Evolutionary conservation across 257 asterid genomes (phyloP).

Genomic region (Rauvolfia tetraphylla): DNA sequence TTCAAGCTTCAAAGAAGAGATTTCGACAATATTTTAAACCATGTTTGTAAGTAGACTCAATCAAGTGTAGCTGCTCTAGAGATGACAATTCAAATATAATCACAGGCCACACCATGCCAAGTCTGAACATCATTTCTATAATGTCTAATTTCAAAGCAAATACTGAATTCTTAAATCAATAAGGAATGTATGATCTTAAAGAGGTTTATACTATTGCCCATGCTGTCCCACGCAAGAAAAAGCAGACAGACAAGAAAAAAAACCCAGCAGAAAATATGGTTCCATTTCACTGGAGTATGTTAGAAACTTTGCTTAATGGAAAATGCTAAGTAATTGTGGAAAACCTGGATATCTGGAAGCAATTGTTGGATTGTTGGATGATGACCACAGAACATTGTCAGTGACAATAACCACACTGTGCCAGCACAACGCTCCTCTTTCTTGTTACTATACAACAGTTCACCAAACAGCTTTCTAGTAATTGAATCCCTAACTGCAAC

Average conservation of each 20-base stretch:
- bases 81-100: not conserved
- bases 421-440: slow-evolving; percentile 99
- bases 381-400: slow-evolving; percentile 85
- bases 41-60: not conserved
- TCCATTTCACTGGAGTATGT: not conserved
- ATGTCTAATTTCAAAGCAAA: not conserved
- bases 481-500: slow-evolving; percentile 72
- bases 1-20: not conserved
- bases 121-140: not conserved
- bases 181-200: not conserved
- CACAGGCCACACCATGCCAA: not conserved
- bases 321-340: slow-evolving; percentile 8
- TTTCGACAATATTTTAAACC: not conserved
- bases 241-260: not conserved
- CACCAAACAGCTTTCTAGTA: slow-evolving; percentile 87
- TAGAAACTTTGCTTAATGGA: not conserved
- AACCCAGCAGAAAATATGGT: not conserved
- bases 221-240: not conserved
- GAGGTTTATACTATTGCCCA: not conserved
- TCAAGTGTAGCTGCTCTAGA: not conserved
- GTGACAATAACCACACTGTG: slow-evolving; percentile 93
- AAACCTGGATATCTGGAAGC: slow-evolving; percentile 98
- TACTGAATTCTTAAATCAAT: not conserved
- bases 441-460: slow-evolving; percentile 78
- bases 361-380: slow-evolving; percentile 70